Percentiles rank a stretch among this genome's conserved stretches.
These are phyloP conservation scores for Annona squamosa DNA, from an alignment of 164 flowering plant genomes.

Conservation along the genomic window DNA sequence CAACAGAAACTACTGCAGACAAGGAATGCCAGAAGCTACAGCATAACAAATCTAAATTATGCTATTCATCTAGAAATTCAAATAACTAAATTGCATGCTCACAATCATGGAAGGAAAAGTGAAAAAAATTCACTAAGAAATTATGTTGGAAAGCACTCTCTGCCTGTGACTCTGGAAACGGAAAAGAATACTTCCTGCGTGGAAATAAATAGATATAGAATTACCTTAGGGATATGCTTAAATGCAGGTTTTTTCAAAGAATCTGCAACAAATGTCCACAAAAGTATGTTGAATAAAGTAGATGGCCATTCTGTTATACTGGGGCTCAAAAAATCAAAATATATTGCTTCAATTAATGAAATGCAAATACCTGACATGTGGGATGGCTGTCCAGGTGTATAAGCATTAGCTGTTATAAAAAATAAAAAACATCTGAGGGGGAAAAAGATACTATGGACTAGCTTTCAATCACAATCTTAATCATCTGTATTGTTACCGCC, in stretches of 20 bases:
- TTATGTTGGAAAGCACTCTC: background rate
- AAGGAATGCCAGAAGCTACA: too few relatives aligned
- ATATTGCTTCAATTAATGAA: background rate
- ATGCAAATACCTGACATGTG: conserved; percentile 38
- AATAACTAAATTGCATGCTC: too few relatives aligned
- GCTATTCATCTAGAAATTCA: background rate
- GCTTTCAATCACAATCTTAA: conserved; percentile 2
- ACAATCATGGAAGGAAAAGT: too few relatives aligned
- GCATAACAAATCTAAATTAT: too few relatives aligned
- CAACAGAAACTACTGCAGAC: background rate
- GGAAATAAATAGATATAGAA: background rate
- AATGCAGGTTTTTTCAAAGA: conserved; percentile 44
- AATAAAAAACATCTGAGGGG: background rate
- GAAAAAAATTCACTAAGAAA: background rate
- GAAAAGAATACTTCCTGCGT: background rate
- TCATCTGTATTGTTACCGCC: conserved; percentile 52
- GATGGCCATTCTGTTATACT: background rate
- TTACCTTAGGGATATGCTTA: conserved; percentile 97
- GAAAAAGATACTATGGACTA: background rate
- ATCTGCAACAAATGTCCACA: conserved; percentile 26
- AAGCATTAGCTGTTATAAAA: conserved; percentile 73
- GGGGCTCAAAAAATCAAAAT: conserved; percentile 1
- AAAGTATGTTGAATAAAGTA: background rate
- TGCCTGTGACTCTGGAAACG: background rate
- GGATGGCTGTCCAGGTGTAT: conserved; percentile 78